Conservation (phyloP, 768 basidiomycete species). For the Boletus tylopilopsis region DNA sequence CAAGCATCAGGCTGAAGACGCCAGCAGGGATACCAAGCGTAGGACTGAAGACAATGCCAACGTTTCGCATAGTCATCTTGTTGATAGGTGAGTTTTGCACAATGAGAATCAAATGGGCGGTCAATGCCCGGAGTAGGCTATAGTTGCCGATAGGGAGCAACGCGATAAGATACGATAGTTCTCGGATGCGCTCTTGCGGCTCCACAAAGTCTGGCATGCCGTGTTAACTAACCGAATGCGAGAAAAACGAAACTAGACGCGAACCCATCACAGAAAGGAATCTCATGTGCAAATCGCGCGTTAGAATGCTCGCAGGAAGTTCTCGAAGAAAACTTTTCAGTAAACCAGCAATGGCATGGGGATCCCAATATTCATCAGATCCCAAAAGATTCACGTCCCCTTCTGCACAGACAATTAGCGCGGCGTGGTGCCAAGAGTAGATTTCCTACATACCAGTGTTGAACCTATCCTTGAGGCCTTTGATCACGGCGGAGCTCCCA, state of each 20-base stretch:
- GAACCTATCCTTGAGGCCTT: constrained; percentile 88
- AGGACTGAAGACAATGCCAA: constrained; percentile 97
- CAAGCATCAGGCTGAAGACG: constrained; percentile 91
- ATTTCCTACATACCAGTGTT: constrained; percentile 62
- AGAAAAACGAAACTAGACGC: constrained; percentile 31
- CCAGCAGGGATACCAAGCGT: constrained; percentile 98
- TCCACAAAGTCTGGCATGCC: constrained; percentile 76
- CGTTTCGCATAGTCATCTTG: constrained; percentile 99
- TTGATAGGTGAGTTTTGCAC: constrained; percentile 86
- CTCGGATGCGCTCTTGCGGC: constrained; percentile 80
- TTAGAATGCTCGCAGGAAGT: constrained; percentile 87
- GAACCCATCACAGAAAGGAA: constrained; percentile 92
- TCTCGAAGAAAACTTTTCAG: constrained; percentile 93
- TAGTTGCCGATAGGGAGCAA: constrained; percentile 91
- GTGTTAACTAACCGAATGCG: constrained; percentile 8
- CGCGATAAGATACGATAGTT: constrained; percentile 83
- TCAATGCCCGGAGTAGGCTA: constrained; percentile 88
- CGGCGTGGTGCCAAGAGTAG: constrained; percentile 2
- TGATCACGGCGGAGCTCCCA: constrained; percentile 94
- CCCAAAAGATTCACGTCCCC: constrained; percentile 91
- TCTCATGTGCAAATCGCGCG: constrained; percentile 83
- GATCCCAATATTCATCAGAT: constrained; percentile 93
- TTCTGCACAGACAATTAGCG: constrained; percentile 47
- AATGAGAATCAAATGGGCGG: constrained; percentile 91
- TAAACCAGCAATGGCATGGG: constrained; percentile 94